Evolutionary conservation across 306 rosid species (phyloP), one percentile per base, ranked within the genome.

Genomic region (Vigna unguiculata): DNA sequence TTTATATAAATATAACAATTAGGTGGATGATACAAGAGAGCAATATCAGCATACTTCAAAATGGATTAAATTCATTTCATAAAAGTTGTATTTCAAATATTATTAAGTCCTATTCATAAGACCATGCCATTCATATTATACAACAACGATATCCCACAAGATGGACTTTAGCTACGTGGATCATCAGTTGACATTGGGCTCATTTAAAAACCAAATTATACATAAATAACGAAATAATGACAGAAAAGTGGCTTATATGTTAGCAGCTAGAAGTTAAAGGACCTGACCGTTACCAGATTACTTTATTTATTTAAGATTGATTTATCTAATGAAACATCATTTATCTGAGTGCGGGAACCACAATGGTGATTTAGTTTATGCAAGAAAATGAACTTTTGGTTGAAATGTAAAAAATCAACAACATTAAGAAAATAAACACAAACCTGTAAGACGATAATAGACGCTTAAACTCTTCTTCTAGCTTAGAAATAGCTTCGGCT

Each of bases 401-500:
- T 52, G 30, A 54, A 65, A 75, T n/a, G 17, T 21, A 65, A 86
- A n/a, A 70, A 64, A 57, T 19, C 28, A 13, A 53, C 64, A 69
- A 49, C 17, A 57, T 17, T 52, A 48, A 60, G 34, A 20, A 16
- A 74, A 49, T 61, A 75, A 81, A 58, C 28, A 83, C 82, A 72
- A 75, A 91, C 97, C 97, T 92, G 82, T 92, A 92, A 49, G 93
- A 86, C 21, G 68, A 71, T 77, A 92, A 75, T 16, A 87, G 87
- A 82, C 87, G 87, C 82, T 77, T 82, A 49, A 90, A 90, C 83
- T 92, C 95, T 3, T 88, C 96, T 83, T 92, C 96, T 65, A 92
- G 87, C 86, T 92, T 92, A 58, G 91, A 92, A 82, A 92, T 90
- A 71, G 97, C 93, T 81, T 90, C 88, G 38, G 85, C 49, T 65